Evolutionary conservation across 2,329 filamentous ascomycete genomes (phyloP), one percentile per base, ranked within the genome.

Genomic region (Akanthomyces uredinophilus): DNA sequence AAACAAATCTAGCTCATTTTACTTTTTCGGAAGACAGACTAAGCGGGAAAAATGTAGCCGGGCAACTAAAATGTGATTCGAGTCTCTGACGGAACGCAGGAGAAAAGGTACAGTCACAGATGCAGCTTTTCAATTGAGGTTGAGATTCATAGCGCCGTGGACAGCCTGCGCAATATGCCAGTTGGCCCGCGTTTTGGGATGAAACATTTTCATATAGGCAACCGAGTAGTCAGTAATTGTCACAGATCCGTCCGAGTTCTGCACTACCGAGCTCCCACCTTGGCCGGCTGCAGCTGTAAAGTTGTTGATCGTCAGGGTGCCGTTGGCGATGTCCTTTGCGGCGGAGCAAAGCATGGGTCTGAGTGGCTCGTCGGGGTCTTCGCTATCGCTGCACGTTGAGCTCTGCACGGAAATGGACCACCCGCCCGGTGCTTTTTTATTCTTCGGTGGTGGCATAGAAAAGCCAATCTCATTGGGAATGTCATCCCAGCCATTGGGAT

Each of bases 91-190:
- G n/a, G n/a, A n/a, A n/a, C n/a, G n/a, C n/a, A n/a, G n/a, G n/a
- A n/a, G n/a, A n/a, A n/a, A n/a, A n/a, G n/a, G n/a, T n/a, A n/a
- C n/a, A n/a, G n/a, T n/a, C 6, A 2, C 2, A 29, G 27, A 29
- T 29, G 27, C 27, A 29, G 27, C 27, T 3, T 3, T 4, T 35
- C 10, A 35, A 11, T 35, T 35, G 10, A 35, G 32, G 10, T 10
- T 35, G 32, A 27, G 24, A 29, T n/a, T 24, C n/a, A 53, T 24
- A 16, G 14, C 51, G 11, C 43, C 37, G 8, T 18, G 37, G 16
- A 55, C 10, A n/a, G 53, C 53, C 53, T 55, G 37, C 7, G 53
- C 53, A 44, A 55, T 55, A 18, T 35, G 39, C 53, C 39, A 32
- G 16, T 44, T 55, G 2, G 37, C 53, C 1, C 53, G 39, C 18